Conservation (phyloP, 768 basidiomycete species). For the Auricularia heimuer region DNA sequence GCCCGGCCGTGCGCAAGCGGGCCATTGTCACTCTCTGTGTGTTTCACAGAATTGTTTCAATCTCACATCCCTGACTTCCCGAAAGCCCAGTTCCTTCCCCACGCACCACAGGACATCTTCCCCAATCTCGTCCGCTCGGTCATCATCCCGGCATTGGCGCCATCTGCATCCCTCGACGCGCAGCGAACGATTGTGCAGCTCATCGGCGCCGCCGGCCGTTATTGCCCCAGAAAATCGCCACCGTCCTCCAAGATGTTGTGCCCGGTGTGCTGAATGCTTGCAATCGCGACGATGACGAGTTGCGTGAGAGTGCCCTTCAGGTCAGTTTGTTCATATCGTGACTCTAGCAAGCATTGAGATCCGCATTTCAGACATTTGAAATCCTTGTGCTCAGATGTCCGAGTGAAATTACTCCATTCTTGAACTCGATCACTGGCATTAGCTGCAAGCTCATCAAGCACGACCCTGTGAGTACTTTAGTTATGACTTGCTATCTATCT, state of each 20-base stretch:
- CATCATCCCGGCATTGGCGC: constrained; percentile 49
- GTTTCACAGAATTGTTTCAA: not conserved
- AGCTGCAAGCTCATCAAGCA: constrained; percentile 79
- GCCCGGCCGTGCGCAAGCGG: constrained; percentile 86
- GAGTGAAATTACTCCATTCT: constrained; percentile 64
- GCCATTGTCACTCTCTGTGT: constrained; percentile 63
- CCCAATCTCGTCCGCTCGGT: constrained; percentile 45
- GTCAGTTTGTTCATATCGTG: constrained; percentile 32
- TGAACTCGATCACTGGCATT: constrained; percentile 56
- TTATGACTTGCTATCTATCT: not conserved
- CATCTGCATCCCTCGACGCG: constrained; percentile 48
- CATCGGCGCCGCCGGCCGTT: constrained; percentile 67
- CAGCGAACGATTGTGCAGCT: constrained; percentile 73
- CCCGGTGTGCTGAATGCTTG: constrained; percentile 62
- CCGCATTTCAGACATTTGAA: constrained; percentile 59
- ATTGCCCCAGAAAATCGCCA: constrained; percentile 55
- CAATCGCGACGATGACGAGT: constrained; percentile 71
- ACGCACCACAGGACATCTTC: constrained; percentile 55
- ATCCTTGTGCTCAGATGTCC: constrained; percentile 77
- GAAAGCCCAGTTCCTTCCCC: constrained; percentile 67
- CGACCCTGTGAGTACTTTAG: constrained; percentile 62
- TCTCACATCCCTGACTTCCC: not conserved
- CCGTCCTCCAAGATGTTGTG: constrained; percentile 51
- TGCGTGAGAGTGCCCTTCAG: constrained; percentile 65
- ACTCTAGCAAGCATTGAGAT: constrained; percentile 8